Conservation (phyloP, 805 yeast genomes). For the Saccharomycopsis fodiens region DNA sequence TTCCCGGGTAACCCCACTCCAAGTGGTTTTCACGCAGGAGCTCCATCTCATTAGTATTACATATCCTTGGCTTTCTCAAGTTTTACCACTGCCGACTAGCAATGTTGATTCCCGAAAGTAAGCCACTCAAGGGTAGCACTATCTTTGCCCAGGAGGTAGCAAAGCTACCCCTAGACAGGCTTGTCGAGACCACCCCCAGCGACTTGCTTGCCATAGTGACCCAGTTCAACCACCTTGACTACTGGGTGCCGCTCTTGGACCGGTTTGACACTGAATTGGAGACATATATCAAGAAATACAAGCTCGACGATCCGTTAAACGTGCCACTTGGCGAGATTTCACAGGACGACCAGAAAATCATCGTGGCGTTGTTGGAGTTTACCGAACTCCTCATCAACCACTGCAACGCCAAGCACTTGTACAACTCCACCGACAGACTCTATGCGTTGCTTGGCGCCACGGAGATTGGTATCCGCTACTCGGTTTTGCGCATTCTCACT, state of each 20-base stretch:
- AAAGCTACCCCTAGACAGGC: constrained; percentile 31
- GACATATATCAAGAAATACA: constrained; percentile 44
- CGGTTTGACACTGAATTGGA: constrained; percentile 65
- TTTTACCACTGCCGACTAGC: not conserved
- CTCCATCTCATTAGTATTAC: not conserved
- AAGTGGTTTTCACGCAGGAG: not conserved
- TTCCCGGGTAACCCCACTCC: not conserved
- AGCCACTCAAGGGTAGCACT: not conserved
- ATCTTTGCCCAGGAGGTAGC: constrained; percentile 32
- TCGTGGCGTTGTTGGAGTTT: constrained; percentile 51
- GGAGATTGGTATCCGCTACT: constrained; percentile 6
- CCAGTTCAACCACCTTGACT: constrained; percentile 37
- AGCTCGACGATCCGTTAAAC: constrained; percentile 21
- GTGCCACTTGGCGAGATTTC: constrained; percentile 40
- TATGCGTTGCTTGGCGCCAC: constrained; percentile 9
- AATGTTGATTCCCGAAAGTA: not conserved
- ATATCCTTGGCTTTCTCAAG: not conserved
- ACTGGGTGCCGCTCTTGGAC: constrained; percentile 73
- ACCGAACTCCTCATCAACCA: constrained; percentile 58
- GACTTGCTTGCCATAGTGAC: constrained; percentile 13
- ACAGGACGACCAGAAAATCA: constrained; percentile 32
- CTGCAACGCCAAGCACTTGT: constrained; percentile 36
- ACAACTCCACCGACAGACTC: constrained; percentile 20
- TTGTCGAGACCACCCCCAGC: constrained; percentile 35
- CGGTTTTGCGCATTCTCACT: constrained; percentile 8